Percentiles rank a stretch among this genome's conserved stretches.
Conservation (phyloP, 495 filamentous ascomycete species). For the Viridothelium virens region DNA sequence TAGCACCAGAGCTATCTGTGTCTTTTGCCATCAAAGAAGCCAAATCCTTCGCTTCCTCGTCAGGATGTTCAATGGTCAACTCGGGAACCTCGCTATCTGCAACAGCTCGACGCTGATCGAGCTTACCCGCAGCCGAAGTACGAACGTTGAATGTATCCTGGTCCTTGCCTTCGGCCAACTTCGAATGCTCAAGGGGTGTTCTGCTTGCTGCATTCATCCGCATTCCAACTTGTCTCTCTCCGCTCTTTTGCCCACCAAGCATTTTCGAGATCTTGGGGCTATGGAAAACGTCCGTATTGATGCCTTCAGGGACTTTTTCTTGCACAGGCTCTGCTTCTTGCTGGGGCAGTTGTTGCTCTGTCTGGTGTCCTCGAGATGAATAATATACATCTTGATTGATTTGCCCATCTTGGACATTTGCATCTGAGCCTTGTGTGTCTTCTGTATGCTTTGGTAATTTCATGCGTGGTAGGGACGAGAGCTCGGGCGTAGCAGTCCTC, state of each 20-base stretch:
- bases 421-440: conserved; percentile 37
- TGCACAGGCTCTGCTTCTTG: conserved; percentile 10
- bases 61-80: conserved; percentile 4
- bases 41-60: conserved; percentile 30
- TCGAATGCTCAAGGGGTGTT: conserved; percentile 31
- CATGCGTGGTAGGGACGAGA: conserved; percentile 50
- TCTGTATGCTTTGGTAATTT: conserved; percentile 52
- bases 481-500: conserved; percentile 37
- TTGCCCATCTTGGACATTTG: conserved; percentile 32
- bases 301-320: conserved; percentile 16
- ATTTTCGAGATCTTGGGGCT: conserved; percentile 52
- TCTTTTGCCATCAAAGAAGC: conserved; percentile 35
- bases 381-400: conserved; percentile 50
- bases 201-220: conserved; percentile 28
- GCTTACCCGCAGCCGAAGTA: conserved; percentile 13
- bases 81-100: not conserved
- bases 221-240: conserved; percentile 19
- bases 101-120: not conserved
- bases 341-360: not conserved
- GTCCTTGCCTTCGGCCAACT: conserved; percentile 28
- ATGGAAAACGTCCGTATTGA: conserved; percentile 40
- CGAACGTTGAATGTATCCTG: conserved; percentile 41
- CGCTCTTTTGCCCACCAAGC: conserved; percentile 35
- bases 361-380: not conserved
- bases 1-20: conserved; percentile 14